Conservation (phyloP, 306 rosid species). For the Argentina anserina region DNA sequence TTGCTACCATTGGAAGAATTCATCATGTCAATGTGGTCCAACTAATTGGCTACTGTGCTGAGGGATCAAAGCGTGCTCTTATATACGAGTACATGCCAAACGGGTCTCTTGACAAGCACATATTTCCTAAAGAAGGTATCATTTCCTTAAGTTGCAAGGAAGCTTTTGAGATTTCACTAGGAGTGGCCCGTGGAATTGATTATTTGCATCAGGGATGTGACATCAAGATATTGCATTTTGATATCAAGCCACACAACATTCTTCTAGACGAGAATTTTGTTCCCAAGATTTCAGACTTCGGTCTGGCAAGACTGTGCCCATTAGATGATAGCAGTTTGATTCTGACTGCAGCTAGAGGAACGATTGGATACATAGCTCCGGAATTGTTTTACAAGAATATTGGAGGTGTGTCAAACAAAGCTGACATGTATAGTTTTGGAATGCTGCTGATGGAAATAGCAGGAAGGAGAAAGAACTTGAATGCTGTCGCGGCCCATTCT, state of each 20-base stretch:
- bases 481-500: neutral
- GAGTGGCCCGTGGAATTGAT: slow-evolving; percentile 1
- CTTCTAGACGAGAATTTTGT: neutral
- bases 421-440: slow-evolving; percentile 14
- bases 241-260: slow-evolving; percentile 20
- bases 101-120: neutral
- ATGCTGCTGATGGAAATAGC: slow-evolving; percentile 10
- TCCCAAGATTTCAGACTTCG: slow-evolving; percentile 15
- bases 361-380: slow-evolving; percentile 8
- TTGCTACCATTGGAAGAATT: too few species aligned
- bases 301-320: slow-evolving; percentile 1
- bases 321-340: neutral
- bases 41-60: too few species aligned
- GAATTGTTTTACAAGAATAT: slow-evolving; percentile 13
- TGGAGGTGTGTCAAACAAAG: slow-evolving; percentile 1
- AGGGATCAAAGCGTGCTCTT: too few species aligned
- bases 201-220: slow-evolving; percentile 11
- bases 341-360: neutral
- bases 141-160: neutral
- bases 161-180: neutral
- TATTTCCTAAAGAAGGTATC: neutral
- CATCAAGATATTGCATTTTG: slow-evolving; percentile 15
- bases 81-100: too few species aligned
- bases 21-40: too few species aligned
- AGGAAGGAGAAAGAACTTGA: neutral